These are phyloP conservation scores for Syzygium malaccense DNA, from an alignment of 441 rosid species.

Conservation along the genomic window DNA sequence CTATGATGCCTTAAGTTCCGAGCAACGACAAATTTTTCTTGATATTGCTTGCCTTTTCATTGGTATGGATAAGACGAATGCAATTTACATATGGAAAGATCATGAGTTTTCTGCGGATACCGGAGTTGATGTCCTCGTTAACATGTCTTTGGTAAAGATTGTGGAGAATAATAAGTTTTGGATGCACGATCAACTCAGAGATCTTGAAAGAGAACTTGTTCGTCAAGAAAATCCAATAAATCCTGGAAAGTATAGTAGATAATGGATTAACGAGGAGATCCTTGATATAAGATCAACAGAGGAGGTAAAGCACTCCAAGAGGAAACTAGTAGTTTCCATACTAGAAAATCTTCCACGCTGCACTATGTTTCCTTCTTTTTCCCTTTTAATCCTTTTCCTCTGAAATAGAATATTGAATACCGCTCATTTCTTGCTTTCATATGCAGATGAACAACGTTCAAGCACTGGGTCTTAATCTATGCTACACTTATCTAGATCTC, in stretches of 20 bases:
- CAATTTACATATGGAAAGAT: neutral
- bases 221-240: neutral
- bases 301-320: neutral
- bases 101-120: fast-evolving
- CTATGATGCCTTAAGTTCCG: neutral
- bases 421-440: neutral
- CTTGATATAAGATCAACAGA: neutral
- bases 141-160: neutral
- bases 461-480: neutral
- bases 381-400: neutral
- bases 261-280: neutral
- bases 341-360: neutral
- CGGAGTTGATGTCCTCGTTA: neutral
- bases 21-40: neutral
- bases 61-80: neutral
- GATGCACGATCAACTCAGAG: neutral
- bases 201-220: neutral
- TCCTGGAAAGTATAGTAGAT: neutral
- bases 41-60: neutral
- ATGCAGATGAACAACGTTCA: neutral
- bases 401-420: neutral
- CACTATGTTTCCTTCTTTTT: neutral
- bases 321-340: neutral
- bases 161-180: neutral
- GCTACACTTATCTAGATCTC: neutral